Evolutionary conservation across 106 monocot genomes (phyloP), one percentile per base, ranked within the genome.

Genomic region (Allium cepa): DNA sequence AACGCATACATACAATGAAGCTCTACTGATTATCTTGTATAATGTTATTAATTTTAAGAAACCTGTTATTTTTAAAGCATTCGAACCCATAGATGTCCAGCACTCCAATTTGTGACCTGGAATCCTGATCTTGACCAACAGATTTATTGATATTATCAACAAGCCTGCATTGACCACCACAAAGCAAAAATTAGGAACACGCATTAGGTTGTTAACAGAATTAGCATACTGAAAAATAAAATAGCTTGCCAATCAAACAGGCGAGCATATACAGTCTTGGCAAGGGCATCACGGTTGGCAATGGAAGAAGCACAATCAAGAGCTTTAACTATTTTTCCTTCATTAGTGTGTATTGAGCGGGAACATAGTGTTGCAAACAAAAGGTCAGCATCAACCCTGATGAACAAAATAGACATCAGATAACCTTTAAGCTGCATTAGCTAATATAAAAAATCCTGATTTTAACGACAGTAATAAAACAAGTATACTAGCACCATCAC

Each of bases 71-170:
- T 64, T 90, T 82, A 69, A 94, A 94, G 72, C 90, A 87, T 71
- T 94, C 90, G 68, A 94, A 94, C 28, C 94, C 94, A 73, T 94
- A 94, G 26, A 94, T 94, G 69, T 94, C 94, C 59, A 94, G 66
- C 45, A 94, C 82, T 63, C 94, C 94, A 71, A 94, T 94, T 76
- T 87, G 94, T 18, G 82, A 53, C 69, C 59, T 84, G 15, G 90
- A 90, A 69, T 90, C 78, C 26, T 53, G 50, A 65, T 94, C 94
- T 66, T 94, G 94, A 48, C 94, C 94, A 74, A 94, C 83, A 68
- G 94, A 90, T 70, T 82, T 90, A 64, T 94, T 94, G 73, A 94
- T 81, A 75, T 87, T 90, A 50, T 94, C 87, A 74, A 94, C 94
- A 84, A 94, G 84, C 94, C 94, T 94, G 82, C 47, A 67, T 71